These are phyloP conservation scores for Sporothrix variecibatus DNA, from an alignment of 2,329 filamentous ascomycete genomes.

Conservation along the genomic window DNA sequence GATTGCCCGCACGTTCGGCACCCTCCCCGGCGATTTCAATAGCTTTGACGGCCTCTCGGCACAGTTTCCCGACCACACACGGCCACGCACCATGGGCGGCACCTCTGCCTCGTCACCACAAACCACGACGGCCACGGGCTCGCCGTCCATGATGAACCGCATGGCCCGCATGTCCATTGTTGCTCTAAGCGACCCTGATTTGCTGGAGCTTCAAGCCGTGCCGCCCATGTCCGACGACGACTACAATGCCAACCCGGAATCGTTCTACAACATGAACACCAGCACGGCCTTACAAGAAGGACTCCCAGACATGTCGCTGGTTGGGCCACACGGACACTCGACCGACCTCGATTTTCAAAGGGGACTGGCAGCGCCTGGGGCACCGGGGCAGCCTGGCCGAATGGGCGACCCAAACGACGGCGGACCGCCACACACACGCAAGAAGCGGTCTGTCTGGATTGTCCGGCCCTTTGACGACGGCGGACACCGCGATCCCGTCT, in stretches of 20 bases:
- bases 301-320: background rate
- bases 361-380: background rate
- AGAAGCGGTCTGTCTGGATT: conserved; percentile 37
- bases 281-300: conserved; percentile 14
- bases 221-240: conserved; percentile 27
- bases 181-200: conserved; percentile 31
- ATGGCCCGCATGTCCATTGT: conserved; percentile 29
- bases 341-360: background rate
- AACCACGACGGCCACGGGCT: background rate
- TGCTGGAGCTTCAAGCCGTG: conserved; percentile 29
- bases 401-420: conserved; percentile 16
- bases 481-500: conserved; percentile 31
- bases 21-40: background rate
- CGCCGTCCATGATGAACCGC: background rate
- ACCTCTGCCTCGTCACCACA: background rate
- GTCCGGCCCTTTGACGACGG: conserved; percentile 36
- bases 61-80: background rate
- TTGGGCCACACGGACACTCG: background rate
- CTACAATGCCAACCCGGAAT: conserved; percentile 32
- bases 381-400: background rate
- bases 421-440: conserved; percentile 16
- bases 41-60: background rate
- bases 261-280: conserved; percentile 35
- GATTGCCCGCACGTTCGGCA: background rate
- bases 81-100: background rate